These are phyloP conservation scores for Pseudozyma tsukubaensis DNA, from an alignment of 1,284 basidiomycete species.

Conservation along the genomic window DNA sequence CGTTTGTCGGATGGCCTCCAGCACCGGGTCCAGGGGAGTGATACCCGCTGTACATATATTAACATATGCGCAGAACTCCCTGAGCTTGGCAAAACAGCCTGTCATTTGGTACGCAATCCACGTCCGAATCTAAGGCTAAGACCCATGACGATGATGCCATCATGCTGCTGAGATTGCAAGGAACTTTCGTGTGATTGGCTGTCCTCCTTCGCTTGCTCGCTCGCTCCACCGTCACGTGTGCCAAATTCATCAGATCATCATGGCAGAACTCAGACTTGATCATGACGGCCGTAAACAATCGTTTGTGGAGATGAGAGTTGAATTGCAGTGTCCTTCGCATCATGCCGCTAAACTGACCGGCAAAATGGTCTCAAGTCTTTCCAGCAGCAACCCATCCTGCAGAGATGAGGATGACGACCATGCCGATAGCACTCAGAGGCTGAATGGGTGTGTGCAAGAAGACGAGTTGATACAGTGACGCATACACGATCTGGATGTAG, in stretches of 20 bases:
- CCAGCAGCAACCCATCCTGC: constrained; percentile 49
- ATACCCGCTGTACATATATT: background rate
- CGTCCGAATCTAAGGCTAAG: too few species aligned
- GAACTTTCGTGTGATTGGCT: too few species aligned
- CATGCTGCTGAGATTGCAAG: too few species aligned
- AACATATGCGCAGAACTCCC: background rate
- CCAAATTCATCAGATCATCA: too few species aligned
- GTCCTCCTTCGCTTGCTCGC: too few species aligned
- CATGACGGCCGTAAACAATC: too few species aligned
- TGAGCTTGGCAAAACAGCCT: background rate
- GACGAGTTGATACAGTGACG: constrained; percentile 46
- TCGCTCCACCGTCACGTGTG: too few species aligned
- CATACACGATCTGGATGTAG: constrained; percentile 52
- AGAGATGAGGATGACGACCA: constrained; percentile 46
- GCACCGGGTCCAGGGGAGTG: constrained; percentile 14
- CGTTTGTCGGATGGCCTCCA: constrained; percentile 46
- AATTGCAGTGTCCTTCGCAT: background rate
- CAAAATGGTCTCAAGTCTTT: constrained; percentile 13
- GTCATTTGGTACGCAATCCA: too few species aligned
- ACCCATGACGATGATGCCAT: too few species aligned
- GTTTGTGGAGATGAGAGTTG: too few species aligned
- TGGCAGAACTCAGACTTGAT: too few species aligned
- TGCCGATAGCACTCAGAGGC: constrained; percentile 46
- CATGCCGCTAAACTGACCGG: background rate
- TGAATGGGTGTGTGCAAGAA: constrained; percentile 48